These are phyloP conservation scores for Blastocystis sp. DNA, from an alignment of 352 stramenopile species.

Conservation along the genomic window DNA sequence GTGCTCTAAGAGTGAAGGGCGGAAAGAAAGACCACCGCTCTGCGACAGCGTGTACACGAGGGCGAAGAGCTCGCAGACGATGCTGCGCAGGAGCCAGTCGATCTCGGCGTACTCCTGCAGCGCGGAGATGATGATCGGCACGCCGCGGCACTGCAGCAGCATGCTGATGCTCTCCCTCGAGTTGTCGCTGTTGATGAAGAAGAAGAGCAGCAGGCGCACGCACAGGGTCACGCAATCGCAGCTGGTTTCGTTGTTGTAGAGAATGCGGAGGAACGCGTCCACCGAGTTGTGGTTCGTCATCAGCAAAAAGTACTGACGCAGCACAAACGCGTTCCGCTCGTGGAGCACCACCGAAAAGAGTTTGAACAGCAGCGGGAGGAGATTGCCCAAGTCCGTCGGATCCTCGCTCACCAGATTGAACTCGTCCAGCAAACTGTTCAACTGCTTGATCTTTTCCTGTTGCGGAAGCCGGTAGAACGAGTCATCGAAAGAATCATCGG, in stretches of 20 bases:
- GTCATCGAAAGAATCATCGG: background rate
- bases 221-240: background rate
- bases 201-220: conserved; percentile 37
- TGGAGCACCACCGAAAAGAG: conserved; percentile 32
- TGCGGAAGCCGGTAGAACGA: background rate
- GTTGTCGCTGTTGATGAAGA: conserved; percentile 58
- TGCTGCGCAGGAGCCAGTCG: background rate
- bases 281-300: conserved; percentile 8
- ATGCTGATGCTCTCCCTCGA: background rate
- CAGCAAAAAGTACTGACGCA: conserved; percentile 14
- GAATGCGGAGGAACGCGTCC: background rate
- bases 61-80: conserved; percentile 42
- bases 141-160: background rate
- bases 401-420: conserved; percentile 3
- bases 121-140: background rate
- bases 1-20: background rate
- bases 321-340: conserved; percentile 27
- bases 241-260: conserved; percentile 6
- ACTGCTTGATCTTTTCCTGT: background rate
- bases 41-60: conserved; percentile 22
- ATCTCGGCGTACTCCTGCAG: conserved; percentile 12
- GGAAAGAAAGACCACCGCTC: background rate
- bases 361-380: conserved; percentile 2
- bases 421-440: background rate
- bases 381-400: background rate